Base-by-base conservation (phyloP, 176 grass and related monocot species). In the Aegilops umbellulata region DNA sequence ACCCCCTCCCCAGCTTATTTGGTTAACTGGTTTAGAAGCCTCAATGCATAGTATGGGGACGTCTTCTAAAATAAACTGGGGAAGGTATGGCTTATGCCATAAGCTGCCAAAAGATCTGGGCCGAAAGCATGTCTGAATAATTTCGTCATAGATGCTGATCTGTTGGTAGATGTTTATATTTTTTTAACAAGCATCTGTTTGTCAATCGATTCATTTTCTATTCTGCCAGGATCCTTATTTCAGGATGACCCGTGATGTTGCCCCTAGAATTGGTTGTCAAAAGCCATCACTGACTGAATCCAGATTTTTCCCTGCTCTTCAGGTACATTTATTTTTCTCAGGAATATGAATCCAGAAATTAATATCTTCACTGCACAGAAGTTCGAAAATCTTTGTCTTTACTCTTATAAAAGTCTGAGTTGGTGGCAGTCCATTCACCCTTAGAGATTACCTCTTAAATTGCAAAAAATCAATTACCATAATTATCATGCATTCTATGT, bases 181-280 rank as follows among this genome's bases (percentile, higher is more conserved):
- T 15, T 49, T 14, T 15, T 16, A 49, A 12, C 13, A 68, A 51
- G 15, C 60, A 35, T 60, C 7, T 49, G 46, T 39, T 73, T 29
- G 36, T 81, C 39, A 58, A 74, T 60, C 41, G 26, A 80, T 29
- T 77, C 32, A 46, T 29, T 71, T 88, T 71, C 20, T 65, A 24
- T 62, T 83, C 25, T 74, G 82, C 57, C 76, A 95, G 93, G 95
- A 98, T 89, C 95, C 95, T 69, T 98, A 98, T 85, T 98, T 98
- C 74, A 92, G 93, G 85, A 98, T 98, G 93, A 95, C 95, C 41
- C 91, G 93, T 39, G 95, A 98, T 76, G 95, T 95, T 90, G 95
- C 95, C 81, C 89, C 95, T 44, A 98, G 91, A 87, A 88, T 98
- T 87, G 89, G 86, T 71, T 98, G 90, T 81, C 93, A 93, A 63